Percentiles rank a stretch among this genome's conserved stretches.
phyloP scores from a whole-genome alignment of 2,329 filamentous ascomycete genomes.

The Phoma herbarum region DNA sequence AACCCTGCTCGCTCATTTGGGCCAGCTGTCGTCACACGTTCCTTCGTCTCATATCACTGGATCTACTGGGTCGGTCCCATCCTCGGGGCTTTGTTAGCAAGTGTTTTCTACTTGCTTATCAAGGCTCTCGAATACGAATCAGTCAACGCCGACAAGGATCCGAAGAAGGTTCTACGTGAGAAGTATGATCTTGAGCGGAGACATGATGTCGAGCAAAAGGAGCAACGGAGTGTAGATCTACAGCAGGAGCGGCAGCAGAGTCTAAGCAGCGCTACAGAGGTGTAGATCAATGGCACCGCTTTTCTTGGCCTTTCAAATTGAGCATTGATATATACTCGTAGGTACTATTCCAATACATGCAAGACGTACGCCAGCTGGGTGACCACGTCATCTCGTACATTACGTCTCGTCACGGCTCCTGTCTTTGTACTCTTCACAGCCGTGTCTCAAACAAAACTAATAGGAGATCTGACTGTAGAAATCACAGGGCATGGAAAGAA shows the following conservation, averaged over 20 bases:
- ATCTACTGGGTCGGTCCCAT: conserved; percentile 53
- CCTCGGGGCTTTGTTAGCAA: conserved; percentile 51
- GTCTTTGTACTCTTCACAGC: too few species aligned
- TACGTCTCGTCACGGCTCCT: too few species aligned
- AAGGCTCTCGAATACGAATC: conserved; percentile 49
- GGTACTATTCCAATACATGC: too few species aligned
- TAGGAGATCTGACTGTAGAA: too few species aligned
- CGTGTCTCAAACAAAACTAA: too few species aligned
- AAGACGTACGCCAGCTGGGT: too few species aligned
- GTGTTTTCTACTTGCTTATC: conserved; percentile 59
- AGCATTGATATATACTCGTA: too few species aligned
- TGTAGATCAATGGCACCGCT: too few species aligned
- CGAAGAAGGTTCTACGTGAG: conserved; percentile 16
- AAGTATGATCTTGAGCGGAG: conserved; percentile 16
- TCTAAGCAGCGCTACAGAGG: not conserved
- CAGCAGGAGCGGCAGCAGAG: not conserved
- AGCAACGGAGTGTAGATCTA: not conserved
- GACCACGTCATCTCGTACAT: too few species aligned
- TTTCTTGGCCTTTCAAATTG: too few species aligned
- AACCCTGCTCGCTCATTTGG: conserved; percentile 58
- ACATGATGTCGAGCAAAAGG: not conserved
- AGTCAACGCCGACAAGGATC: conserved; percentile 43
- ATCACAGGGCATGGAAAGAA: too few species aligned
- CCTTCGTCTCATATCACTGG: conserved; percentile 55
- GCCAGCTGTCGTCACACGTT: conserved; percentile 51